phyloP scores from a whole-genome alignment of 225 moss, liverwort and hornwort species.

The Polytrichum commune region DNA sequence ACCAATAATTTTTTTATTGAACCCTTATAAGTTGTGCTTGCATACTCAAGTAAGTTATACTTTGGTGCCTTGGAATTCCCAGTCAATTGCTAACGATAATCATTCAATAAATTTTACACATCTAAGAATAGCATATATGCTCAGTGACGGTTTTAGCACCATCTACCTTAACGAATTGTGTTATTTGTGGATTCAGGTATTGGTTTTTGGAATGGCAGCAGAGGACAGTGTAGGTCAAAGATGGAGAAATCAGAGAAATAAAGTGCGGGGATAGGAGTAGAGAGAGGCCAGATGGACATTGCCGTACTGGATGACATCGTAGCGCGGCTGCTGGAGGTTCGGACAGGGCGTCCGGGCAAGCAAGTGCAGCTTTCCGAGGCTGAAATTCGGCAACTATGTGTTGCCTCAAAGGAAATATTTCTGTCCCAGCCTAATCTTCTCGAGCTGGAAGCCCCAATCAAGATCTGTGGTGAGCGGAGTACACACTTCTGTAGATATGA shows the following conservation, averaged over 20 bases:
- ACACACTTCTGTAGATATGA: too few relatives aligned
- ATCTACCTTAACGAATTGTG: too few relatives aligned
- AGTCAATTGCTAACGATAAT: too few relatives aligned
- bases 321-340: slow-evolving; percentile 54
- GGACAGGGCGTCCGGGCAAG: slow-evolving; percentile 52
- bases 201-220: too few relatives aligned
- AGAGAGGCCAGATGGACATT: slow-evolving; percentile 47
- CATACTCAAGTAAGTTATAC: too few relatives aligned
- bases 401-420: slow-evolving; percentile 60
- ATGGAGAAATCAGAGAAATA: slow-evolving; percentile 5
- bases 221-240: background rate
- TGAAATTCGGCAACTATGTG: slow-evolving; percentile 67
- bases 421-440: slow-evolving; percentile 69
- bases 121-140: too few relatives aligned
- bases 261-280: slow-evolving; percentile 9
- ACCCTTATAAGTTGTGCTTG: too few relatives aligned
- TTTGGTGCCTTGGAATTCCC: too few relatives aligned
- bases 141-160: too few relatives aligned
- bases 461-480: slow-evolving; percentile 52
- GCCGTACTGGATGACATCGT: slow-evolving; percentile 59
- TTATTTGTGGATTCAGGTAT: too few relatives aligned
- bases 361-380: slow-evolving; percentile 67
- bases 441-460: slow-evolving; percentile 74
- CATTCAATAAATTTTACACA: too few relatives aligned
- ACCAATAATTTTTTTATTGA: too few relatives aligned